Conservation (phyloP, 352 stramenopile species). For the Phytopythium oedochilum region DNA sequence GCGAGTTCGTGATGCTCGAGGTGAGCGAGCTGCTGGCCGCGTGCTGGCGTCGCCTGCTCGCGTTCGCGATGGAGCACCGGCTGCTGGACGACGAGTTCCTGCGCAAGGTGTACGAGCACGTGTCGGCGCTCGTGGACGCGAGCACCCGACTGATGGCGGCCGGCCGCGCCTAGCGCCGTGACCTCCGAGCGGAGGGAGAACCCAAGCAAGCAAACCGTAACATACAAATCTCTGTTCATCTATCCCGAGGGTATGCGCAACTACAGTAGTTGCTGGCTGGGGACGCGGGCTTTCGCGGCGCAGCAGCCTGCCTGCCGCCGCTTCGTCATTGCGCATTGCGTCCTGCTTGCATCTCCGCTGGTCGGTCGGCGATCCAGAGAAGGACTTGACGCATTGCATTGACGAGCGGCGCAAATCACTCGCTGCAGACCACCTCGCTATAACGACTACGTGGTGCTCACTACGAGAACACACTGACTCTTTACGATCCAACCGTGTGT, state of each 20-base stretch:
- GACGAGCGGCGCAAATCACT: background rate
- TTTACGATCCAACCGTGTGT: no score
- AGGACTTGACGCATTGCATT: background rate
- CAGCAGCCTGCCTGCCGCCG: background rate
- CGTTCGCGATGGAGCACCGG: slow-evolving; percentile 56
- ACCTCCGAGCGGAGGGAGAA: background rate
- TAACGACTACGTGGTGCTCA: background rate
- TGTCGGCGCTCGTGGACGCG: slow-evolving; percentile 34
- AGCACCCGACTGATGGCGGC: slow-evolving; percentile 1
- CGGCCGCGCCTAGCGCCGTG: background rate
- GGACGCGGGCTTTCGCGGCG: no score
- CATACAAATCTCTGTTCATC: no score
- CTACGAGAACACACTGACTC: no score
- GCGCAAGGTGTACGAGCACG: slow-evolving; percentile 48
- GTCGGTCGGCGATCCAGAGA: background rate
- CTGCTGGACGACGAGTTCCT: slow-evolving; percentile 58
- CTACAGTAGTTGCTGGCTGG: no score
- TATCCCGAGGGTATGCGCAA: background rate
- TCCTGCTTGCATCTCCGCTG: background rate
- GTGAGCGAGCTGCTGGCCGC: slow-evolving; percentile 46
- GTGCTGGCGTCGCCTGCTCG: slow-evolving; percentile 58
- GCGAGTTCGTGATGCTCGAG: slow-evolving; percentile 51
- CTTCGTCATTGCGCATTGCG: no score
- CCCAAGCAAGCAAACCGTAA: no score
- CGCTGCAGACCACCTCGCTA: background rate